Evolutionary conservation across 805 yeast genomes (phyloP).

Genomic region (Kodamaea laetipori): DNA sequence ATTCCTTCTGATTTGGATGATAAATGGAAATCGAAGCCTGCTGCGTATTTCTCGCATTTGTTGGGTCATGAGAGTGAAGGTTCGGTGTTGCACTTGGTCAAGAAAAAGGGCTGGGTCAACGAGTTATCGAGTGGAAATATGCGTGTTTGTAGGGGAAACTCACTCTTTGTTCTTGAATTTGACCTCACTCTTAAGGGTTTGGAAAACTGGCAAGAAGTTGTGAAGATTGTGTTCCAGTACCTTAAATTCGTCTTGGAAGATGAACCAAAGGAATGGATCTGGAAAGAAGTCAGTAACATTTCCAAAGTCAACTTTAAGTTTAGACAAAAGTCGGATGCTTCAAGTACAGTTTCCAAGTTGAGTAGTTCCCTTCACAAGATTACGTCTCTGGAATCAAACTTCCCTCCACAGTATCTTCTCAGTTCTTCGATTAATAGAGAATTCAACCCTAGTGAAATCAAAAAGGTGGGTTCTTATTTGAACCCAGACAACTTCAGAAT

Average conservation of each 20-base stretch:
- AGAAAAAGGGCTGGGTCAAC: constrained; percentile 74
- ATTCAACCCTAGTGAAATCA: constrained; percentile 58
- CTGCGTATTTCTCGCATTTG: constrained; percentile 72
- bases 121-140: constrained; percentile 74
- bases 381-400: constrained; percentile 18
- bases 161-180: constrained; percentile 66
- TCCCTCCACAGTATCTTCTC: constrained; percentile 68
- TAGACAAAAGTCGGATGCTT: constrained; percentile 72
- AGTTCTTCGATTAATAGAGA: constrained; percentile 57
- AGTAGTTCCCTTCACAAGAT: constrained; percentile 62
- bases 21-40: constrained; percentile 68
- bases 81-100: constrained; percentile 70
- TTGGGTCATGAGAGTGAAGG: constrained; percentile 94
- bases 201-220: constrained; percentile 59
- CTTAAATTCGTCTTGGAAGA: constrained; percentile 55
- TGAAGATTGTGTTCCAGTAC: constrained; percentile 68
- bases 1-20: constrained; percentile 71
- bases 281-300: constrained; percentile 71
- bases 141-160: constrained; percentile 65
- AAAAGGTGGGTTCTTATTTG: constrained; percentile 50
- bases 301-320: constrained; percentile 74
- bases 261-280: constrained; percentile 78
- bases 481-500: constrained; percentile 62
- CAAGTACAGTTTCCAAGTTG: constrained; percentile 69
- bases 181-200: constrained; percentile 79